phyloP scores from a whole-genome alignment of 352 stramenopile genomes.

The Phytophthora melonis region DNA sequence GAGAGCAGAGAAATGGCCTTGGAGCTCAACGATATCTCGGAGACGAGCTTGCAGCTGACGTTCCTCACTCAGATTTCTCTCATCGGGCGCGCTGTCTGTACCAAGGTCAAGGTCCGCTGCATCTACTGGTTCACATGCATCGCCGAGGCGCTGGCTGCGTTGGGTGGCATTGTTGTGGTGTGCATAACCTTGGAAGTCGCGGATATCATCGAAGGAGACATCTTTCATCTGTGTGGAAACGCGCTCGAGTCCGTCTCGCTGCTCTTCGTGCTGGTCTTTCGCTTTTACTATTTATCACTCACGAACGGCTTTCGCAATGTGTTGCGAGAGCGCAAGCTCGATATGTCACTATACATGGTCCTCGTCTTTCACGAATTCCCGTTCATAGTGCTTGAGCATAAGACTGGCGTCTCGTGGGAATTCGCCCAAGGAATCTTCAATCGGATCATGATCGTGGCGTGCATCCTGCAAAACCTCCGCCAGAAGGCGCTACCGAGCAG shows the following conservation, averaged over 20 bases:
- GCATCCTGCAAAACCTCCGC: not conserved
- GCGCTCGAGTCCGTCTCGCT: not conserved
- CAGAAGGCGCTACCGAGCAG: not conserved
- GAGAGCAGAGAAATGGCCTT: not conserved
- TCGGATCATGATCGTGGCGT: not conserved
- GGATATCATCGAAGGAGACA: not conserved
- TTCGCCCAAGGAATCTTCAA: not conserved
- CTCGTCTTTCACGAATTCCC: not conserved
- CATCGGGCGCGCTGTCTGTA: not conserved
- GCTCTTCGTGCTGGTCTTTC: not conserved
- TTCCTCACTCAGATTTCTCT: conserved; percentile 1
- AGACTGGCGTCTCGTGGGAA: not conserved
- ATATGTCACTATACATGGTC: not conserved
- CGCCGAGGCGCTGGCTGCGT: not conserved
- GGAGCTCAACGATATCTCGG: not conserved
- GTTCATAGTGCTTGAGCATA: not conserved
- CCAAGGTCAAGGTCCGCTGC: not conserved
- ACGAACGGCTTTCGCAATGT: not conserved
- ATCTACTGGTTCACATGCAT: not conserved
- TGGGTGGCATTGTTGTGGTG: not conserved
- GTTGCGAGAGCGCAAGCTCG: not conserved
- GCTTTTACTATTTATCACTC: not conserved
- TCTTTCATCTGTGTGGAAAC: not conserved
- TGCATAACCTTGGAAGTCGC: not conserved
- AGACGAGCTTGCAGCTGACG: conserved; percentile 2